These are phyloP conservation scores for Phytophthora idaei DNA, from an alignment of 352 stramenopile genomes.

Conservation along the genomic window DNA sequence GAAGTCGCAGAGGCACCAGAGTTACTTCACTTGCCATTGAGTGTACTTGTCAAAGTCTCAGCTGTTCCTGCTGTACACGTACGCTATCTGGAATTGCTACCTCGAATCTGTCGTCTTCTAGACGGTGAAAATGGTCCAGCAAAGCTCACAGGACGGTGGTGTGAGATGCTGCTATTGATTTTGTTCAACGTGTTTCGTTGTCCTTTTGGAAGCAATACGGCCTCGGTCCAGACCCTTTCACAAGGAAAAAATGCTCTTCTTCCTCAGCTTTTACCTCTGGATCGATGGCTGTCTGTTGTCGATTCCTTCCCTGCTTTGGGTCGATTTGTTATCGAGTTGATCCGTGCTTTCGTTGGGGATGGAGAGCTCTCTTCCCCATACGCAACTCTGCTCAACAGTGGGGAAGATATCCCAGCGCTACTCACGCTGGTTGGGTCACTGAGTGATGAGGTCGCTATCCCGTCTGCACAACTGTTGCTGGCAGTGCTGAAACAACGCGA, in stretches of 20 bases:
- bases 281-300: conserved; percentile 50
- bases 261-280: conserved; percentile 57
- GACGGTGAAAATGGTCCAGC: conserved; percentile 22
- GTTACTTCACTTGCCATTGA: conserved; percentile 47
- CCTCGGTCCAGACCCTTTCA: conserved; percentile 21
- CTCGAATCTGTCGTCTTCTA: conserved; percentile 32
- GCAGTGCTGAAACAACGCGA: conserved; percentile 47
- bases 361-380: conserved; percentile 25
- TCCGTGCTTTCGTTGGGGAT: conserved; percentile 50
- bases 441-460: conserved; percentile 47
- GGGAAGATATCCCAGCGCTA: conserved; percentile 54
- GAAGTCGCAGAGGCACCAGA: conserved; percentile 24
- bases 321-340: conserved; percentile 57
- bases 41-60: conserved; percentile 58
- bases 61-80: conserved; percentile 36
- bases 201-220: conserved; percentile 21
- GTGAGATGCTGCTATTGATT: conserved; percentile 50
- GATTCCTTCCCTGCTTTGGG: conserved; percentile 40
- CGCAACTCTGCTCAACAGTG: conserved; percentile 56
- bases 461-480: conserved; percentile 54
- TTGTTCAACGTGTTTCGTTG: conserved; percentile 73
- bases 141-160: conserved; percentile 26
- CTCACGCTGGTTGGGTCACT: conserved; percentile 44
- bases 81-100: conserved; percentile 47
- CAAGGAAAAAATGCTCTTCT: conserved; percentile 45